A percentile compares a stretch with the other conserved stretches of the same genome.
Conservation (phyloP, 164 flowering plant genomes). For the Platanus orientalis region DNA sequence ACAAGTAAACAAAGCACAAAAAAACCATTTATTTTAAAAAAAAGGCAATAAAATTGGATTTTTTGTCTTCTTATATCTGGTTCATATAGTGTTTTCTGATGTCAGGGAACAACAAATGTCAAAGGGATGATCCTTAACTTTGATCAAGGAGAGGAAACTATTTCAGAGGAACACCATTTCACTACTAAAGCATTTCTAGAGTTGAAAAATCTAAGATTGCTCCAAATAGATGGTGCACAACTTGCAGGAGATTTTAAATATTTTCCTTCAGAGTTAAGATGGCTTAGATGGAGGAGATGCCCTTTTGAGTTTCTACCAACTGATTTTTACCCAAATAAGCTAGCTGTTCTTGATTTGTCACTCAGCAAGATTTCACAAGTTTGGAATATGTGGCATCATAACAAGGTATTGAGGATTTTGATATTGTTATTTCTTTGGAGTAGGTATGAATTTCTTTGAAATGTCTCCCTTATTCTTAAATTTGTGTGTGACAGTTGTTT, state of each 20-base stretch:
- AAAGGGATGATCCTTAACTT: not conserved
- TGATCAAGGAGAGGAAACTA: no score
- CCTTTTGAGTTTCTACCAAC: not conserved
- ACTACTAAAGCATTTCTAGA: not conserved
- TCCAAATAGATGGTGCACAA: no score
- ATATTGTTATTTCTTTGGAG: not conserved
- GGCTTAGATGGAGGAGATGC: conserved; percentile 5
- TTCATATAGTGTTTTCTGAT: no score
- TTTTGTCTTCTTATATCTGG: no score
- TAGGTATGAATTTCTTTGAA: not conserved
- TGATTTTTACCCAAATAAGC: no score
- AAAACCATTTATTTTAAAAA: no score
- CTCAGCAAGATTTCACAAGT: not conserved
- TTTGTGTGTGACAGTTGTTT: conserved; percentile 1
- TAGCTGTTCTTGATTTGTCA: conserved; percentile 6
- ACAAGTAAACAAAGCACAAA: no score
- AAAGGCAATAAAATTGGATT: no score
- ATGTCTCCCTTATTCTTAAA: not conserved
- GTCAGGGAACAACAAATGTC: not conserved
- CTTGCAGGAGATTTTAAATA: no score
- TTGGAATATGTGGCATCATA: not conserved
- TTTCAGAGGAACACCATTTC: not conserved
- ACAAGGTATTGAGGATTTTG: not conserved
- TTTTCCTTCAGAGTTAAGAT: no score
- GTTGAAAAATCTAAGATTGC: no score